A percentile compares a stretch with the other conserved stretches of the same genome.
Evolutionary conservation across 345 rosid genomes (phyloP).

Genomic region (Kandelia obovata): DNA sequence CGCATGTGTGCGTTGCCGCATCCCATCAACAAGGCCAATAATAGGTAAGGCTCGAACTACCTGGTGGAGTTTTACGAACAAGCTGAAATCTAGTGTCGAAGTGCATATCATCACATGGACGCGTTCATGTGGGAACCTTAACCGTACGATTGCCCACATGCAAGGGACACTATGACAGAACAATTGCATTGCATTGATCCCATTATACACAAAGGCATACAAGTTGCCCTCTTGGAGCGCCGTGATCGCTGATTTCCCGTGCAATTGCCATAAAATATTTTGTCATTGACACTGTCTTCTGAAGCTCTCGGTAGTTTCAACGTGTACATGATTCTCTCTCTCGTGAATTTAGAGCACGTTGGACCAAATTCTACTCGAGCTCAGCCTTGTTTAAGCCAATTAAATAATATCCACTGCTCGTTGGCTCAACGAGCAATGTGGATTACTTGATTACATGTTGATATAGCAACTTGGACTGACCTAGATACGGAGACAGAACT

Average conservation of each 20-base stretch:
- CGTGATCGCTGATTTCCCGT: not conserved
- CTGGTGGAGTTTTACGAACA: not conserved
- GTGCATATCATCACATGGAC: not conserved
- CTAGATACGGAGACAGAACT: conserved; percentile 1
- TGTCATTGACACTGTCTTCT: too few relatives aligned
- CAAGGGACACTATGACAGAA: not conserved
- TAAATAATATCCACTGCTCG: not conserved
- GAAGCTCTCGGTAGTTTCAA: too few relatives aligned
- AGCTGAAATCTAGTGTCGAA: not conserved
- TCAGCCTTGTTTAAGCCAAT: not conserved
- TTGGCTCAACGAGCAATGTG: not conserved
- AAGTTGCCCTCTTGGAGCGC: not conserved
- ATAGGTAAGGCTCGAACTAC: not conserved
- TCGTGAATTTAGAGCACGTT: too few relatives aligned
- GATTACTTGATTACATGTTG: not conserved
- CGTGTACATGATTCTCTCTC: too few relatives aligned
- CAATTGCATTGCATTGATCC: not conserved
- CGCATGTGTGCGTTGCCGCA: not conserved
- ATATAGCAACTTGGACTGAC: not conserved
- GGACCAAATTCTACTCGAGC: not conserved
- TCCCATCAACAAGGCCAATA: not conserved
- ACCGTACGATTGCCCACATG: not conserved
- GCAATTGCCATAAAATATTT: too few relatives aligned
- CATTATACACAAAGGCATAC: not conserved
- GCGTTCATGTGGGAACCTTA: not conserved